A percentile compares a stretch with the other conserved stretches of the same genome.
phyloP scores from a whole-genome alignment of 768 basidiomycete species.

The Boletus tylopilopsis region DNA sequence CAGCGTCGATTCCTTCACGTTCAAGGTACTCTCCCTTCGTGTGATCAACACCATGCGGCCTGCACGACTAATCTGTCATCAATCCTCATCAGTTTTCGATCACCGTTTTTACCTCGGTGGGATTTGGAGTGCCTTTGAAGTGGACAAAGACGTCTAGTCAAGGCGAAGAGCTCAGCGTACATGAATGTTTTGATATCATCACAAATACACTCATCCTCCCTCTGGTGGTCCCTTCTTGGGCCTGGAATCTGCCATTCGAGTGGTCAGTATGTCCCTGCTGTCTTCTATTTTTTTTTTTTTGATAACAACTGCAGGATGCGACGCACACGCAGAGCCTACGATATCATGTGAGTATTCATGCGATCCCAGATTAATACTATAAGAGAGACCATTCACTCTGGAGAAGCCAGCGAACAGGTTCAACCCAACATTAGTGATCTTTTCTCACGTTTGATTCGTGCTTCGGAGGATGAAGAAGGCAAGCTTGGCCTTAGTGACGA shows the following conservation, averaged over 20 bases:
- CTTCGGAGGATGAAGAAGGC: conserved; percentile 13
- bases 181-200: conserved; percentile 10
- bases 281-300: neutral
- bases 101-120: conserved; percentile 16
- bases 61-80: neutral
- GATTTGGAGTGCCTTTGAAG: conserved; percentile 15
- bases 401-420: neutral
- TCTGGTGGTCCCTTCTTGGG: conserved; percentile 12
- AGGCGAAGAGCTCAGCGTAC: conserved; percentile 4
- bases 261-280: conserved; percentile 6
- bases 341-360: conserved; percentile 15
- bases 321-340: conserved; percentile 17
- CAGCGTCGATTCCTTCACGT: conserved; percentile 6
- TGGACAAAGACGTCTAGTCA: conserved; percentile 3
- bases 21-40: neutral
- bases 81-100: conserved; percentile 12
- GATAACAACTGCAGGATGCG: conserved; percentile 9
- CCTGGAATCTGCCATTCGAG: conserved; percentile 16
- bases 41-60: neutral
- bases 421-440: conserved; percentile 6
- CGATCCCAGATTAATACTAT: conserved; percentile 12
- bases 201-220: conserved; percentile 1
- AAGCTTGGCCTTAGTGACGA: conserved; percentile 13
- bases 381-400: conserved; percentile 3
- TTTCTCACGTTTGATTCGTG: conserved; percentile 14